Evolutionary conservation across 495 filamentous ascomycete species (phyloP), one percentile per base, ranked within the genome.

Genomic region (Penicilliopsis zonata): DNA sequence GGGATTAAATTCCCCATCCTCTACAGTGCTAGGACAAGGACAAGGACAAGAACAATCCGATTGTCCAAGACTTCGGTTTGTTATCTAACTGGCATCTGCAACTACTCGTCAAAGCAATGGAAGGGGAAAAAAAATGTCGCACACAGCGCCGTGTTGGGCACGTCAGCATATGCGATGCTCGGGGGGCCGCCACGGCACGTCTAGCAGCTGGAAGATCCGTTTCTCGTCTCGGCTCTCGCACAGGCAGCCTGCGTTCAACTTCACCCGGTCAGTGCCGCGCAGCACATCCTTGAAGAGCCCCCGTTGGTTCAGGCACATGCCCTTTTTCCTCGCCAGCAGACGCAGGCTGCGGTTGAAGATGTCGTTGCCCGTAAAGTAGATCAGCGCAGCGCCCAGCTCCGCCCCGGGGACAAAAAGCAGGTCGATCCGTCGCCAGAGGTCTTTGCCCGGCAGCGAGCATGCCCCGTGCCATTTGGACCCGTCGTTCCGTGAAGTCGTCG

Each of bases 281-380:
- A 84, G 55, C 3, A 85, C 76, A 56, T 90, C 72, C 39, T 65
- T 70, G 48, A 76, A 94, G 30, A 98, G 55, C 1, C 86, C 90
- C 13, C 69, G 63, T 49, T 95, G 87, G 44, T 95, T 95, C 20
- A 98, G 46, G 34, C 80, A 60, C 79, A 93, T 87, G 0, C 76
- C 75, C 50, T 85, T 90, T 63, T 74, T 87, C 18, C 76, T 76
- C 15, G 86, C 84, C 29, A 95, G 59, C 8, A 95, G 54, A 41
- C 90, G 56, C 55, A 95, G 71, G 35, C 82, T 90, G 18, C 88
- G 67, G 45, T 98, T 98, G 61, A 98, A 98, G 30, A 95, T 86
- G 46, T 94, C 87, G 44, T 94, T 92, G 1, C 90, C 90, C 0
- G 90, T 95, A 43, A 95, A 98, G 46, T 98, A 98, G 31, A 98